Conservation (phyloP, 352 stramenopile genomes). For the Plasmopara halstedii region DNA sequence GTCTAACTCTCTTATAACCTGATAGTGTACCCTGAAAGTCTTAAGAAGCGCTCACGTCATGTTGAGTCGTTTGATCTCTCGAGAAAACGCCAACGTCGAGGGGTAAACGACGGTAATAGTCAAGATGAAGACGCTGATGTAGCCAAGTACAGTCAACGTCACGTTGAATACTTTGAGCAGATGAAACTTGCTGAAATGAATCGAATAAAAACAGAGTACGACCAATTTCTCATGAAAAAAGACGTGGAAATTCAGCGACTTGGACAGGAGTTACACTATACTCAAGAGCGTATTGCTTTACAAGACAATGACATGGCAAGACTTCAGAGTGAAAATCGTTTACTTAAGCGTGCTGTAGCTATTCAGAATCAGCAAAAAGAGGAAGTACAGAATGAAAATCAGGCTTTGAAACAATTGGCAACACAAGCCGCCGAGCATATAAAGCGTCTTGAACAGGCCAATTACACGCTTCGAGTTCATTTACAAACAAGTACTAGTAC, state of each 20-base stretch:
- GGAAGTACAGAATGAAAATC: conserved; percentile 67
- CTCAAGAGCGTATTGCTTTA: conserved; percentile 26
- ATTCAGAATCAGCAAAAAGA: conserved; percentile 88
- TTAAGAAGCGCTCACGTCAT: conserved; percentile 73
- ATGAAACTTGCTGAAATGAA: conserved; percentile 73
- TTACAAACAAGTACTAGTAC: conserved; percentile 72
- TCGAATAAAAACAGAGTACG: conserved; percentile 75
- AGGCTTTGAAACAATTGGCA: conserved; percentile 59
- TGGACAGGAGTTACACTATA: conserved; percentile 41
- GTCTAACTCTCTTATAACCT: neutral
- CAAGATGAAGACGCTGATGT: conserved; percentile 37
- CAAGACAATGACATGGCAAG: conserved; percentile 56
- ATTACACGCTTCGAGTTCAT: conserved; percentile 81
- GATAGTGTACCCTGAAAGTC: conserved; percentile 41
- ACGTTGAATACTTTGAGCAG: conserved; percentile 85
- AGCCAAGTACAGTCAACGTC: conserved; percentile 79
- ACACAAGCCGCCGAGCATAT: conserved; percentile 81
- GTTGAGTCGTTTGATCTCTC: conserved; percentile 45
- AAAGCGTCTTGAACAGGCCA: conserved; percentile 77
- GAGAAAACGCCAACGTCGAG: conserved; percentile 45
- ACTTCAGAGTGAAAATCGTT: conserved; percentile 74
- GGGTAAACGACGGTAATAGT: conserved; percentile 10
- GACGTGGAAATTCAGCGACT: conserved; percentile 63
- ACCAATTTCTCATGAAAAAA: conserved; percentile 79
- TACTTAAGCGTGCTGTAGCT: conserved; percentile 75